Base-by-base conservation (phyloP, 192 early-diverging fungal genomes). In the Entomortierella lignicola region DNA sequence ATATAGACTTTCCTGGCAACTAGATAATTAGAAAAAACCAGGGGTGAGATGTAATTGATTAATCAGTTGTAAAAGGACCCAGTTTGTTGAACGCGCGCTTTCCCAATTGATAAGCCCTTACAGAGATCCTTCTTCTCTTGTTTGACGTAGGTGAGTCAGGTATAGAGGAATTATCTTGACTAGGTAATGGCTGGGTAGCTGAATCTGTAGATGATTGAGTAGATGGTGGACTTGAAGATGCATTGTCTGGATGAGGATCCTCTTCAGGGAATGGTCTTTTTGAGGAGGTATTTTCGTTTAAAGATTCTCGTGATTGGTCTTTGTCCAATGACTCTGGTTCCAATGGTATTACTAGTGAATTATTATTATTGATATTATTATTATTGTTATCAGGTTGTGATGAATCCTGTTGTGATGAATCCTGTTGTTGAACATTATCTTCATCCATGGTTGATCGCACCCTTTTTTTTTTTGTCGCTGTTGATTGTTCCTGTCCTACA, bases 1-100 rank as follows among this genome's bases (percentile, higher is more conserved):
- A 39, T 41, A 79, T 79, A 1, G 75, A 79, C 34, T 31, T 79
- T 70, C 75, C 75, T 8, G 75, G 75, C 17, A 70, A 32, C 75
- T 79, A 55, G n/a, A 26, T 8, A 8, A 54, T 42, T 21, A 54
- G 43, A 60, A 2, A 11, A 47, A 29, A 25, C 1, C 8, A 30
- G 7, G 3, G 7, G 13, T 32, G 6, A 42, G 6, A 42, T 6
- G 39, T 42, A 42, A 10, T 4, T 26, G 20, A 25, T 52, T 11
- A 55, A 43, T 51, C n/a, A n/a, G n/a, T n/a, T n/a, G n/a, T n/a
- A n/a, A n/a, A n/a, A n/a, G n/a, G n/a, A n/a, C n/a, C n/a, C n/a
- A n/a, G n/a, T n/a, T n/a, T n/a, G n/a, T n/a, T n/a, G n/a, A n/a
- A n/a, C n/a, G n/a, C n/a, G n/a, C n/a, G n/a, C n/a, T n/a, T n/a